phyloP scores from a whole-genome alignment of 2,329 filamentous ascomycete species.

The Endothia cerciana region DNA sequence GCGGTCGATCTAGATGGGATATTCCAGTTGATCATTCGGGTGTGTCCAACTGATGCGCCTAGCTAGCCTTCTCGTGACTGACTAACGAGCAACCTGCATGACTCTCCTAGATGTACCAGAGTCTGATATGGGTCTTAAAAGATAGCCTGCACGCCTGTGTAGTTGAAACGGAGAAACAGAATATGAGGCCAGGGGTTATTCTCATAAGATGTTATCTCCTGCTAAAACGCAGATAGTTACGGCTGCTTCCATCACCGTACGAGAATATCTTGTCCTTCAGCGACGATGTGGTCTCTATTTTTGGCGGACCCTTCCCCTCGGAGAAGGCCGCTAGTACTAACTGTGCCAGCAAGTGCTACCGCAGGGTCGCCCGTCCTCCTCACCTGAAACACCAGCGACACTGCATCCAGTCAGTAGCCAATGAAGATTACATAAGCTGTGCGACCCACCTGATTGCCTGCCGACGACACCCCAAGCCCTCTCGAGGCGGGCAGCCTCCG shows the following conservation, averaged over 20 bases:
- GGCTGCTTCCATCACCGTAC: no score
- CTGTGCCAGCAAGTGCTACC: not conserved
- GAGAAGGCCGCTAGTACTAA: not conserved
- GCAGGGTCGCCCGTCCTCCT: not conserved
- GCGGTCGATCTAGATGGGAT: conserved; percentile 5
- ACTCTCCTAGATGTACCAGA: not conserved
- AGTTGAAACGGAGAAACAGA: no score
- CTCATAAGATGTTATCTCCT: no score
- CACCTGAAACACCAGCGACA: conserved; percentile 4
- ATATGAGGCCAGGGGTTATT: no score
- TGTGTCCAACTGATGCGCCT: not conserved
- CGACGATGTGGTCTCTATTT: not conserved
- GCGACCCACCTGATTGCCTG: not conserved
- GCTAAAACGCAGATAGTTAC: no score
- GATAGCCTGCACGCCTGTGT: not conserved
- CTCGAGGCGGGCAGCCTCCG: not conserved
- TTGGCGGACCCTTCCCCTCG: not conserved
- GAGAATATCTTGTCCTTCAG: no score
- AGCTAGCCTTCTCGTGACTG: not conserved
- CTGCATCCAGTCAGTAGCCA: not conserved
- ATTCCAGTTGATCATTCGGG: not conserved
- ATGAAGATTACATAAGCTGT: not conserved
- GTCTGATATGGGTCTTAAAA: not conserved
- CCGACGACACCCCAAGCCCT: not conserved
- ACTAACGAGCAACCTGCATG: not conserved